Percentiles rank a stretch among this genome's conserved stretches.
These are phyloP conservation scores for Yamadazyma friedrichii DNA, from an alignment of 1,139 yeast genomes.

Conservation along the genomic window DNA sequence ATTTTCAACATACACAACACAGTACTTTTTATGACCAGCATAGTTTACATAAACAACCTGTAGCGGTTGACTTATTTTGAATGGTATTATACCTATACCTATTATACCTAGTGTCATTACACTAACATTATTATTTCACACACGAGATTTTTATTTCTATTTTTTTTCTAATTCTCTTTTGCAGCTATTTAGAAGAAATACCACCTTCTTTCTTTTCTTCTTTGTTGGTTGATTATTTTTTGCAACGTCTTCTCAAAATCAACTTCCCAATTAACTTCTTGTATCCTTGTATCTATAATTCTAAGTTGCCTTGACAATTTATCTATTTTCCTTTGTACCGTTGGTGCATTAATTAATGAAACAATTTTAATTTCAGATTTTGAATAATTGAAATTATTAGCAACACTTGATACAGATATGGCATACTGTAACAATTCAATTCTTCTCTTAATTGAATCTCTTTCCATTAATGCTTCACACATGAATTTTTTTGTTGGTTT, in stretches of 20 bases:
- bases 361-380: conserved; percentile 16
- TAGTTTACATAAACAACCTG: no score
- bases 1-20: conserved; percentile 1
- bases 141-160: no score
- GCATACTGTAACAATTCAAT: conserved; percentile 7
- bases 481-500: conserved; percentile 10
- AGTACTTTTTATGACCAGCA: background rate
- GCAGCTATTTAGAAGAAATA: conserved; percentile 1
- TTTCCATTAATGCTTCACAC: conserved; percentile 17
- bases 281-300: conserved; percentile 16
- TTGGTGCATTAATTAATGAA: conserved; percentile 9
- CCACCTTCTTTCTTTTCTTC: conserved; percentile 6
- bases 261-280: conserved; percentile 16
- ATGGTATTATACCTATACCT: no score
- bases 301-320: conserved; percentile 10
- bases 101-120: no score
- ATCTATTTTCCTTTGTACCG: conserved; percentile 12
- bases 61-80: no score
- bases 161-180: background rate
- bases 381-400: conserved; percentile 13
- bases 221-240: conserved; percentile 4
- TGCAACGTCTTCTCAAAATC: conserved; percentile 11
- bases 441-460: conserved; percentile 14
- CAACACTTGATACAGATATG: conserved; percentile 8
- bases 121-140: no score